These are phyloP conservation scores for Saccharomycopsis sp. DNA, from an alignment of 805 yeast species.

Conservation along the genomic window DNA sequence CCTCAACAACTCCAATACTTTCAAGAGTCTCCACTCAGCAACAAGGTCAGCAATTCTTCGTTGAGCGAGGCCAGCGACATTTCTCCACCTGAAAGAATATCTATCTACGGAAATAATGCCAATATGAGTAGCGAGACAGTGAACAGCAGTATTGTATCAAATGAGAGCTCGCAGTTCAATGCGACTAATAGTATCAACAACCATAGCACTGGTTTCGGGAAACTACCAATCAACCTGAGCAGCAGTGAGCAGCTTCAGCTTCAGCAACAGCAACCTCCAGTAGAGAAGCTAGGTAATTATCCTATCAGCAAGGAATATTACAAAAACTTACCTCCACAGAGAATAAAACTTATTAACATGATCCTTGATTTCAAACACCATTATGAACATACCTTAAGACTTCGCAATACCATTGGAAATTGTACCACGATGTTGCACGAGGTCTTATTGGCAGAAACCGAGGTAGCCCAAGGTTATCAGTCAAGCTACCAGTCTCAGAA, in stretches of 20 bases:
- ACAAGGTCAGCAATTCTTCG: background rate
- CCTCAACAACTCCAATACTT: background rate
- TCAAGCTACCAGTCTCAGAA: background rate
- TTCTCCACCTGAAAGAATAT: background rate
- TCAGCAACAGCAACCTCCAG: background rate
- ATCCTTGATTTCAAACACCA: constrained; percentile 12
- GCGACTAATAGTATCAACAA: background rate
- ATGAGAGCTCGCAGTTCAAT: background rate
- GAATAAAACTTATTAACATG: constrained; percentile 12
- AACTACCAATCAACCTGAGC: background rate
- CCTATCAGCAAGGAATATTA: background rate
- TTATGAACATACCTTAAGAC: constrained; percentile 3
- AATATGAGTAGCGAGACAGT: background rate
- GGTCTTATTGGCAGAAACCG: background rate
- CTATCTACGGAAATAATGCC: background rate
- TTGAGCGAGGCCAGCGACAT: background rate
- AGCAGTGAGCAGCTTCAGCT: background rate
- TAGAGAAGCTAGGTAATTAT: background rate
- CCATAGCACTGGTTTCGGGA: background rate
- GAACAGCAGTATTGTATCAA: background rate
- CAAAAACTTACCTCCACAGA: constrained; percentile 7
- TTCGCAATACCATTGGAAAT: background rate
- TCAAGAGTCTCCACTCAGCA: background rate
- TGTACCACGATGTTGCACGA: background rate
- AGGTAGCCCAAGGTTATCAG: background rate